A percentile compares a stretch with the other conserved stretches of the same genome.
Conservation (phyloP, 805 yeast species). For the Isabelozyma pseudorhagii region DNA sequence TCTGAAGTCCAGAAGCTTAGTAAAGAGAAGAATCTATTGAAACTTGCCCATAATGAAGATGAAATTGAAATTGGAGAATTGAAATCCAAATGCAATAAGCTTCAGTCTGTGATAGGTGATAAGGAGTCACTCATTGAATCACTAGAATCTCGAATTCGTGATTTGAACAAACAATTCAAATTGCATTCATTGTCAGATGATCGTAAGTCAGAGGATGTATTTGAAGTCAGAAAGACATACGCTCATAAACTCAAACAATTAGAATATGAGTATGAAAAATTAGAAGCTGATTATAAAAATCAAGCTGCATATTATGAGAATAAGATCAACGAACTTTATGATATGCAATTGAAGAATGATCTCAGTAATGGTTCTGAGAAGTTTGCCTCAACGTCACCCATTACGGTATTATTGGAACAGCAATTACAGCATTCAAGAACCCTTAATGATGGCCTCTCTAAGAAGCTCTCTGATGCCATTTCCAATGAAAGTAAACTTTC, state of each 20-base stretch:
- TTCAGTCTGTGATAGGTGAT: constrained; percentile 16
- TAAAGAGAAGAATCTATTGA: constrained; percentile 11
- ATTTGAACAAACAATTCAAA: constrained; percentile 21
- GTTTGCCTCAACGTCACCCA: constrained; percentile 9
- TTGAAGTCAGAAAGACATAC: constrained; percentile 31
- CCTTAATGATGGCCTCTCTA: constrained; percentile 20
- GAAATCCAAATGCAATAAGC: constrained; percentile 12
- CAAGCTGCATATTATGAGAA: constrained; percentile 33
- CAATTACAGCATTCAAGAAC: constrained; percentile 31
- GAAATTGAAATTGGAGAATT: constrained; percentile 32
- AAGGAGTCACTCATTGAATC: constrained; percentile 37
- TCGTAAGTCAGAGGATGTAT: constrained; percentile 31
- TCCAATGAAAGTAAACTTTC: constrained; percentile 15
- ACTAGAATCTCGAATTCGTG: constrained; percentile 30
- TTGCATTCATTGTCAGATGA: constrained; percentile 20
- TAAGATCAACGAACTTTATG: constrained; percentile 20
- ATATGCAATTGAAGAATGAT: constrained; percentile 2
- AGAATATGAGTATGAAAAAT: constrained; percentile 34
- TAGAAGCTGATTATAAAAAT: constrained; percentile 31
- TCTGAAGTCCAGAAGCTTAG: constrained; percentile 8
- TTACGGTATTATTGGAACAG: constrained; percentile 25
- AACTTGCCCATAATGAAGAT: constrained; percentile 24
- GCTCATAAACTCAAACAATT: constrained; percentile 37
- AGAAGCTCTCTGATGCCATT: constrained; percentile 17
- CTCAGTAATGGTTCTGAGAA: constrained; percentile 5